Percentiles rank a stretch among this genome's conserved stretches.
phyloP scores from a whole-genome alignment of 371 early-diverging fungal genomes.

The Blakeslea trispora region DNA sequence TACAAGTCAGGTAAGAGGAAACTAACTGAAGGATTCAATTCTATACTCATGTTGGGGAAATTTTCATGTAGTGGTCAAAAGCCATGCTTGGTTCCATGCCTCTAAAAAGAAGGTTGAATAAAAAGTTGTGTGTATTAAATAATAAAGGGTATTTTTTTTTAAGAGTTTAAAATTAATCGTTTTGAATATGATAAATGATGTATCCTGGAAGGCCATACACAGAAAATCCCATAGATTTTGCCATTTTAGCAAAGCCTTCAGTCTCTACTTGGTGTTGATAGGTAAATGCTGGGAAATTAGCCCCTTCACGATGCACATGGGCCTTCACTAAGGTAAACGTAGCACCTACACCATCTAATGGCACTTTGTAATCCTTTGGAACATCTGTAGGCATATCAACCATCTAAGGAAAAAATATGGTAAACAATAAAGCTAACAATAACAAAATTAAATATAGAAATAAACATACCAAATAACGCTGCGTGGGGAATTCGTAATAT shows the following conservation, averaged over 20 bases:
- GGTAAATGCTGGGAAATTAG: conserved; percentile 47
- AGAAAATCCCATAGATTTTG: conserved; percentile 63
- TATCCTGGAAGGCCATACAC: conserved; percentile 66
- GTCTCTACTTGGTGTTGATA: conserved; percentile 65
- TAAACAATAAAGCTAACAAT: no score
- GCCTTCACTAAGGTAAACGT: conserved; percentile 62
- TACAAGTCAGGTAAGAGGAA: conserved; percentile 25
- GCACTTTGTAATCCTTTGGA: conserved; percentile 33
- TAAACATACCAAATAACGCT: conserved; percentile 36
- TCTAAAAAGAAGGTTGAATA: background rate
- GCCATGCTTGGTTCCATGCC: background rate
- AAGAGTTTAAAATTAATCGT: background rate
- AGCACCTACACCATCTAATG: conserved; percentile 49
- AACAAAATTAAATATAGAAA: no score
- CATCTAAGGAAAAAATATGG: conserved; percentile 19
- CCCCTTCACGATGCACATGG: conserved; percentile 68
- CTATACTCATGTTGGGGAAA: background rate
- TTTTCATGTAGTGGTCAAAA: background rate
- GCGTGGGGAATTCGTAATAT: conserved; percentile 47
- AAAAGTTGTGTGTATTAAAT: background rate
- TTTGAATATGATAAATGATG: conserved; percentile 47
- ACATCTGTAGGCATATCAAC: conserved; percentile 50
- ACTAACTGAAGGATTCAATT: no score
- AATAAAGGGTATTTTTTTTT: no score
- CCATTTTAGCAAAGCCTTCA: conserved; percentile 77